These are phyloP conservation scores for Vitis riparia DNA, from an alignment of 164 flowering plant genomes.

Conservation along the genomic window DNA sequence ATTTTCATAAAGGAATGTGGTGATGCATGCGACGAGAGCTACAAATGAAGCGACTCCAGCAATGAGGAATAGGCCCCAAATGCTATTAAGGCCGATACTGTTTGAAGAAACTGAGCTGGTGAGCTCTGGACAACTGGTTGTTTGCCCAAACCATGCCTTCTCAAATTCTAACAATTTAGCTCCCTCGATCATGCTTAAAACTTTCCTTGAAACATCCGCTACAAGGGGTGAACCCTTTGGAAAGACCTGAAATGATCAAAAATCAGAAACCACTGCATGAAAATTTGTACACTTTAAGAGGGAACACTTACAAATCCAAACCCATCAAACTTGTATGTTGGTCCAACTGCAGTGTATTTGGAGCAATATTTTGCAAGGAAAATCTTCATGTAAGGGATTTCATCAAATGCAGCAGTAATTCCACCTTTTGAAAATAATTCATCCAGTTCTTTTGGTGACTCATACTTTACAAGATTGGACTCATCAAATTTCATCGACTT, in stretches of 20 bases:
- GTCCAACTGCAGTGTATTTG: no score
- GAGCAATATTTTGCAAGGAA: no score
- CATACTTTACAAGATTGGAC: slow-evolving; percentile 18
- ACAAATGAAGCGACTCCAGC: slow-evolving; percentile 29
- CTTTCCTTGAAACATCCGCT: slow-evolving; percentile 37
- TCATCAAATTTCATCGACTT: slow-evolving; percentile 24
- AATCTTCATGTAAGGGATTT: slow-evolving; percentile 32
- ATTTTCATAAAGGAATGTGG: no score
- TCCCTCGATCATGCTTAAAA: slow-evolving; percentile 31
- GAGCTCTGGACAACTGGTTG: slow-evolving; percentile 13
- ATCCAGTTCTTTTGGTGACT: slow-evolving; percentile 22
- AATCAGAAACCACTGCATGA: no score
- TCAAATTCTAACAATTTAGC: slow-evolving; percentile 27
- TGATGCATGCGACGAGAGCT: slow-evolving; percentile 13
- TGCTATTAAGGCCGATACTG: slow-evolving; percentile 27
- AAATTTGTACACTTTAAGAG: no score
- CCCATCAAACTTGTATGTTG: no score
- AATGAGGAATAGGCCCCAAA: slow-evolving; percentile 49
- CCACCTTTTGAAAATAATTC: slow-evolving; percentile 26
- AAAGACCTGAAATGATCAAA: no score
- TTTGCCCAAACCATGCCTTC: slow-evolving; percentile 25
- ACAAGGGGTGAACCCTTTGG: slow-evolving; percentile 44
- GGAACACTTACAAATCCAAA: no score
- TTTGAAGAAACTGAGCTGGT: neutral
- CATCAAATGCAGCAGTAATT: slow-evolving; percentile 36